Percentiles rank a stretch among this genome's conserved stretches.
Evolutionary conservation across 495 filamentous ascomycete species (phyloP).

Genomic region (Neurospora discreta): DNA sequence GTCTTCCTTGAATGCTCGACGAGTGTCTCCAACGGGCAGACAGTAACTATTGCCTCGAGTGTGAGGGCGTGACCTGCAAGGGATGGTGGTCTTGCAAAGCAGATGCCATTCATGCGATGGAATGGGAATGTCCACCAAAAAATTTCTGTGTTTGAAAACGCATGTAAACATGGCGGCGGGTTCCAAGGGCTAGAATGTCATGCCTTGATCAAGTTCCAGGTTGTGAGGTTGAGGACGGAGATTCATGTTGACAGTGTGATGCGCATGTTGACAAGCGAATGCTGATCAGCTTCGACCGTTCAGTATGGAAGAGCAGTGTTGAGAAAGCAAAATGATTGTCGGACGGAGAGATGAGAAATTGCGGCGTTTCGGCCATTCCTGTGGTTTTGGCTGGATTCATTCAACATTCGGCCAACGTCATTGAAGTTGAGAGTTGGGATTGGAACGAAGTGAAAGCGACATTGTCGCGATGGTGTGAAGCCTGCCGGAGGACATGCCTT

Average conservation of each 20-base stretch:
- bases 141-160: background rate
- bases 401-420: background rate
- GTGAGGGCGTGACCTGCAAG: background rate
- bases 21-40: background rate
- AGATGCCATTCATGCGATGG: background rate
- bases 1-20: background rate
- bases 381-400: background rate
- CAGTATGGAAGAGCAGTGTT: background rate
- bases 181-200: background rate
- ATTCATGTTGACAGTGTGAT: background rate
- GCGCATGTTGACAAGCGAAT: background rate
- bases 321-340: background rate
- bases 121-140: background rate
- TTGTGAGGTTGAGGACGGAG: background rate
- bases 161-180: background rate
- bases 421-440: background rate
- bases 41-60: background rate
- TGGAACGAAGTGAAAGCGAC: background rate
- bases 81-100: background rate
- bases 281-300: background rate
- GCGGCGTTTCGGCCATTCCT: background rate
- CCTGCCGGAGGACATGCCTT: background rate
- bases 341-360: too few species aligned
- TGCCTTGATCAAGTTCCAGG: background rate
- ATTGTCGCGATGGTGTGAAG: background rate